Evolutionary conservation across 345 rosid genomes (phyloP).

Genomic region (Eucalyptus viminalis): DNA sequence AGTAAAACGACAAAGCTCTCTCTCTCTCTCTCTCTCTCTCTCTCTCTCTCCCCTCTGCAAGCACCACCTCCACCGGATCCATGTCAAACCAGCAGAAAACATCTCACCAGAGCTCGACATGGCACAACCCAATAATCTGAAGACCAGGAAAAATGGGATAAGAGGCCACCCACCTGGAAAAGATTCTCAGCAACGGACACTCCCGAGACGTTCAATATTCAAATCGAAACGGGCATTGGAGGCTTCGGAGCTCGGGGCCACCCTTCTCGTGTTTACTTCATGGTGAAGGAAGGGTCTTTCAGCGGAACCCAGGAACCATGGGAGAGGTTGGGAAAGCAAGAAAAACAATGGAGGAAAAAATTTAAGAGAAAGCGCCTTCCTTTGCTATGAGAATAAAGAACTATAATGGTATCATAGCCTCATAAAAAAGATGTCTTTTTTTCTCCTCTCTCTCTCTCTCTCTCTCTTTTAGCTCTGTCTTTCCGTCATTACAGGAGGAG

Average conservation of each 20-base stretch:
- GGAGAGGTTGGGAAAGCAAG: background rate
- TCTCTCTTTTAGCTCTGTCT: background rate
- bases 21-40: background rate
- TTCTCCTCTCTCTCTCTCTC: background rate
- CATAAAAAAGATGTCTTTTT: background rate
- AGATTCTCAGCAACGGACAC: background rate
- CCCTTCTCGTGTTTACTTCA: background rate
- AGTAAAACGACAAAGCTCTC: background rate
- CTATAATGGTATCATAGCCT: background rate
- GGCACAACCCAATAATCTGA: background rate
- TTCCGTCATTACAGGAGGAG: constrained; percentile 19
- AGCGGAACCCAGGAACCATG: background rate
- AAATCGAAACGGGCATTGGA: background rate
- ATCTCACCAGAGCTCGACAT: background rate
- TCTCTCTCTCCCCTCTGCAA: background rate
- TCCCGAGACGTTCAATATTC: background rate
- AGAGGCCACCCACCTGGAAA: background rate
- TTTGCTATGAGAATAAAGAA: background rate
- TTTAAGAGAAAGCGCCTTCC: background rate
- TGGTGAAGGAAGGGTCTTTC: background rate
- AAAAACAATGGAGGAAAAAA: background rate
- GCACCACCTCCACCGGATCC: background rate
- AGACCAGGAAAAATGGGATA: background rate
- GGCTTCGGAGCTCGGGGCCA: background rate
- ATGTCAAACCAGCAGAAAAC: background rate